A percentile compares a stretch with the other conserved stretches of the same genome.
phyloP scores from a whole-genome alignment of 306 rosid species.

The Medicago ruthenica region DNA sequence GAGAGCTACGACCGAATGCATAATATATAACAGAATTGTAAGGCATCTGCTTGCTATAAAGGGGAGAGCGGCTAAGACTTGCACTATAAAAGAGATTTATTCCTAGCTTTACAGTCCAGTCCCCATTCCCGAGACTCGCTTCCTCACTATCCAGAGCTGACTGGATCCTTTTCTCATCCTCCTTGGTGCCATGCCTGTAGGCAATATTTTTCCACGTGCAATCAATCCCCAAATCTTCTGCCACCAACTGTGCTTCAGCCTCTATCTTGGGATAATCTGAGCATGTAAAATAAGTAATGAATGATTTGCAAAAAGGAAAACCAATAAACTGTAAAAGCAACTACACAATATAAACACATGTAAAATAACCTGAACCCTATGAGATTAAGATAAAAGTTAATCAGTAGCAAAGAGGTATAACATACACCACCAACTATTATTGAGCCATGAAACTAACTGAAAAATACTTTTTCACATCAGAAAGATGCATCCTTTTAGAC shows the following conservation, averaged over 20 bases:
- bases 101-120: conserved; percentile 98
- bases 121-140: conserved; percentile 84
- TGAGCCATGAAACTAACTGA: conserved; percentile 18
- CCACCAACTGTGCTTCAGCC: conserved; percentile 76
- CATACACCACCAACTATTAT: conserved; percentile 16
- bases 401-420: conserved; percentile 18
- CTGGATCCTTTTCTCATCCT: conserved; percentile 82
- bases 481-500: conserved; percentile 22
- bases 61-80: conserved; percentile 87
- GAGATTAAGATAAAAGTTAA: conserved; percentile 14
- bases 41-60: conserved; percentile 98
- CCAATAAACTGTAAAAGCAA: conserved; percentile 25
- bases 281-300: conserved; percentile 37
- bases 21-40: conserved; percentile 89
- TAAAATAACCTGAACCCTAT: conserved; percentile 15
- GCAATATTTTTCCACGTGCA: conserved; percentile 63
- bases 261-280: conserved; percentile 92
- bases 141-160: conserved; percentile 92
- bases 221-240: conserved; percentile 75
- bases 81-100: conserved; percentile 98
- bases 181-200: conserved; percentile 72
- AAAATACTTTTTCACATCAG: conserved; percentile 22
- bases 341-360: conserved; percentile 29
- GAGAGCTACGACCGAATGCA: conserved; percentile 86
- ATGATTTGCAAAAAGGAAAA: conserved; percentile 32